Evolutionary conservation across 1,284 basidiomycete genomes (phyloP).

Genomic region (Tetrapyrgos nigripes): DNA sequence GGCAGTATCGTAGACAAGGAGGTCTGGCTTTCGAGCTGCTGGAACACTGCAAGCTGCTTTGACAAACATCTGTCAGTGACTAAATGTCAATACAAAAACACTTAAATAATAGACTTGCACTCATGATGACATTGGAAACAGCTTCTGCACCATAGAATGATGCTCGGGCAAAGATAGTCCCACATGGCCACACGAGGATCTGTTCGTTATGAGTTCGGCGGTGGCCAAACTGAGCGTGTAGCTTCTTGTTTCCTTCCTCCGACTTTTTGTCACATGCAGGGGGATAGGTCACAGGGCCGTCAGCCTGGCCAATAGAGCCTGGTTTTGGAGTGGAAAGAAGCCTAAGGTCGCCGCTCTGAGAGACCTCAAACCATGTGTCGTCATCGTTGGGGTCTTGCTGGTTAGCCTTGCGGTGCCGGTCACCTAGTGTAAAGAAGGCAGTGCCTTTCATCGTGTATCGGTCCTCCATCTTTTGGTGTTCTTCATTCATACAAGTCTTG

Average conservation of each 20-base stretch:
- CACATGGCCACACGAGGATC: conserved; percentile 27
- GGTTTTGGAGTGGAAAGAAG: not conserved
- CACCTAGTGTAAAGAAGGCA: not conserved
- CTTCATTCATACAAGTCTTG: not conserved
- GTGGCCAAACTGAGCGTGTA: conserved; percentile 21
- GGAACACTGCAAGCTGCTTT: conserved; percentile 6
- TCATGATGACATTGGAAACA: conserved; percentile 12
- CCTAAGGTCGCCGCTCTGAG: not conserved
- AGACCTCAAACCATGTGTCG: conserved; percentile 1
- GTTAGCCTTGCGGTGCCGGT: not conserved
- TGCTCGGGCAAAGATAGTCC: conserved; percentile 26
- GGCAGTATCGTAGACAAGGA: conserved; percentile 2
- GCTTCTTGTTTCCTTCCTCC: conserved; percentile 3
- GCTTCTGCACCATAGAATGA: conserved; percentile 31
- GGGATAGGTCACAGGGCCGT: not conserved
- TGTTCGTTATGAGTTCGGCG: conserved; percentile 32
- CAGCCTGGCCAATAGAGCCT: not conserved
- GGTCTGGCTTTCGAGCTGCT: not conserved
- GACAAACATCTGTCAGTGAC: not conserved
- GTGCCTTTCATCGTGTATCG: not conserved
- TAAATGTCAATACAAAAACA: not conserved
- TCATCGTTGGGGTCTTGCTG: not conserved
- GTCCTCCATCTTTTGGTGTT: not conserved
- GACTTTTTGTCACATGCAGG: conserved; percentile 2
- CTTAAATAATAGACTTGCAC: not conserved